These are phyloP conservation scores for Drechslerella stenobrocha DNA, from an alignment of 2,329 filamentous ascomycete genomes.

Conservation along the genomic window DNA sequence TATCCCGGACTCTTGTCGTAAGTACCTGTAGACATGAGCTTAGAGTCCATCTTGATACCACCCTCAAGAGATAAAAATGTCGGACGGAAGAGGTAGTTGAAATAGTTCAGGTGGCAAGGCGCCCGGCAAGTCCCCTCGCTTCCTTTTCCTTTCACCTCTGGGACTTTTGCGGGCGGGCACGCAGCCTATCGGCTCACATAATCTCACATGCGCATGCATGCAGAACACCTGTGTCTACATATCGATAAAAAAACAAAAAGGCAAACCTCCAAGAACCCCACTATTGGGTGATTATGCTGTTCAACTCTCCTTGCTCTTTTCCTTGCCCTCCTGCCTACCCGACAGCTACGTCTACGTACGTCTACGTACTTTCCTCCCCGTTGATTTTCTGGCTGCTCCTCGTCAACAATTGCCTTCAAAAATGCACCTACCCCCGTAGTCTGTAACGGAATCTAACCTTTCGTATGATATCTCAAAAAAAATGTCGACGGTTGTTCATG, in stretches of 20 bases:
- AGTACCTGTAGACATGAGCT: neutral
- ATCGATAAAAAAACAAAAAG: slow-evolving; percentile 9
- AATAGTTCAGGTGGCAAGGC: neutral
- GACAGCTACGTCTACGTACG: neutral
- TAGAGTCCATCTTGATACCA: neutral
- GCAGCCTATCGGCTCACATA: slow-evolving; percentile 46
- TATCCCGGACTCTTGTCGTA: neutral
- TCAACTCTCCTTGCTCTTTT: slow-evolving; percentile 4
- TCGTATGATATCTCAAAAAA: too few relatives aligned
- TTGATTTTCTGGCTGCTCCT: neutral
- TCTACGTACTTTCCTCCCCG: too few relatives aligned
- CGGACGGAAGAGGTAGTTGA: neutral
- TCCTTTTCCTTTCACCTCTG: neutral
- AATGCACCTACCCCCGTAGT: too few relatives aligned
- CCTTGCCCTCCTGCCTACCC: slow-evolving; percentile 4
- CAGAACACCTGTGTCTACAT: slow-evolving; percentile 24
- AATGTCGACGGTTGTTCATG: too few relatives aligned
- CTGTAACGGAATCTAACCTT: too few relatives aligned
- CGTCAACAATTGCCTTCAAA: too few relatives aligned
- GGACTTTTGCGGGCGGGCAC: neutral
- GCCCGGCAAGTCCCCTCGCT: neutral
- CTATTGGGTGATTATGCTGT: neutral
- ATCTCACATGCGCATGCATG: slow-evolving; percentile 46
- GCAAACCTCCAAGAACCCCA: slow-evolving; percentile 1
- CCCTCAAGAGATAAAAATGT: neutral